Evolutionary conservation across 2,329 filamentous ascomycete species (phyloP).

Genomic region (Fusarium sp.): DNA sequence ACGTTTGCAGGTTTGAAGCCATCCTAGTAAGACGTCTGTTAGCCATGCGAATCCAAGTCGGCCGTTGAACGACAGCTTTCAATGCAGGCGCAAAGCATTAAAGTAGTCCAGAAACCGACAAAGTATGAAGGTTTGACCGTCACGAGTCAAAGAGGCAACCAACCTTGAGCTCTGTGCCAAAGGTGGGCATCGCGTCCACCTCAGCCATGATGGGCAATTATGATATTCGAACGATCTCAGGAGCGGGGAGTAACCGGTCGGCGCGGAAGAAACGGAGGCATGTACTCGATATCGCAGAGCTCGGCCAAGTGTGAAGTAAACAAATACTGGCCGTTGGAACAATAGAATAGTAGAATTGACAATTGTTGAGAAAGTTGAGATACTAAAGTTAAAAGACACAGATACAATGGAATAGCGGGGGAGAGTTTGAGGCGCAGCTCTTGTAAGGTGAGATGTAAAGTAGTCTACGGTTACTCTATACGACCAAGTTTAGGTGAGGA

Average conservation of each 20-base stretch:
- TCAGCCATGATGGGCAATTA: slow-evolving; percentile 73
- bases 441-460: slow-evolving; percentile 22
- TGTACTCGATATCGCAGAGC: slow-evolving; percentile 28
- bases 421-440: slow-evolving; percentile 37
- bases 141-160: slow-evolving; percentile 34
- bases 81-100: slow-evolving; percentile 23
- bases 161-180: slow-evolving; percentile 95
- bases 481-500: not conserved
- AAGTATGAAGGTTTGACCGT: not conserved
- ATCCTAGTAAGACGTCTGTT: slow-evolving; percentile 70
- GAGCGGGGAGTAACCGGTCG: slow-evolving; percentile 32
- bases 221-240: slow-evolving; percentile 31
- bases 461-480: not conserved
- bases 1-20: slow-evolving; percentile 94
- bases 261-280: slow-evolving; percentile 37
- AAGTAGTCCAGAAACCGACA: not conserved
- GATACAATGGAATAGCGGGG: slow-evolving; percentile 18
- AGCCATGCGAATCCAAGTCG: slow-evolving; percentile 4
- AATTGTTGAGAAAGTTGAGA: slow-evolving; percentile 21
- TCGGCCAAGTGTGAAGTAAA: not conserved
- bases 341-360: slow-evolving; percentile 5
- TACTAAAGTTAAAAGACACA: slow-evolving; percentile 11
- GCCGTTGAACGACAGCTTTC: slow-evolving; percentile 10
- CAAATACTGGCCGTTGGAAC: not conserved
- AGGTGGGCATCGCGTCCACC: slow-evolving; percentile 83